Conservation (phyloP, 2,329 filamentous ascomycete species). For the Botryotinia calthae region DNA sequence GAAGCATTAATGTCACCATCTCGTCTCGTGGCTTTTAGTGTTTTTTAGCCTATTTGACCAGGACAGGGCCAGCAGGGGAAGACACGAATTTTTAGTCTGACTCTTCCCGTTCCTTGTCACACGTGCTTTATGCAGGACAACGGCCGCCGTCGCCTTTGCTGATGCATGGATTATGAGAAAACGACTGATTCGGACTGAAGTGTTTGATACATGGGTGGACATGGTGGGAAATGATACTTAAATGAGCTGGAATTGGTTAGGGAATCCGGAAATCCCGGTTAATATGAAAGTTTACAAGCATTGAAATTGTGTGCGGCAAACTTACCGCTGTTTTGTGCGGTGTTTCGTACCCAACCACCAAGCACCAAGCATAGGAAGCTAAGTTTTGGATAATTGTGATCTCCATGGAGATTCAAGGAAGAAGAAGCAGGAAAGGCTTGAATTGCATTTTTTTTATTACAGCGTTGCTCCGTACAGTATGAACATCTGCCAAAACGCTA, state of each 20-base stretch:
- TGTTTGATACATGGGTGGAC: not conserved
- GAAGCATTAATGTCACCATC: constrained; percentile 3
- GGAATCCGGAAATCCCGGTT: not conserved
- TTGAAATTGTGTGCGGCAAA: not conserved
- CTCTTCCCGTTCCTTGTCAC: constrained; percentile 14
- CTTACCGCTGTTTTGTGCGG: not conserved
- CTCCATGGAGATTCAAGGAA: not conserved
- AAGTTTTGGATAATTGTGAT: not conserved
- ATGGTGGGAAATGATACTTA: not conserved
- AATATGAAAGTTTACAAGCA: not conserved
- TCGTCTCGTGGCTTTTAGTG: constrained; percentile 16
- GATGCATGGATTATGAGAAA: not conserved
- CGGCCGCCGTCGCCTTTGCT: constrained; percentile 2
- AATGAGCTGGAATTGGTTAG: not conserved
- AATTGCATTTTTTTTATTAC: not conserved
- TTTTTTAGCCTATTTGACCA: not conserved
- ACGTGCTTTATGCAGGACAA: constrained; percentile 20
- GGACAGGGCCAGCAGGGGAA: not conserved
- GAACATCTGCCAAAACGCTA: not conserved
- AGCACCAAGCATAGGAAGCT: not conserved
- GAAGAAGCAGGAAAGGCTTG: not conserved
- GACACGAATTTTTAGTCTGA: not conserved
- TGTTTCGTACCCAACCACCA: not conserved
- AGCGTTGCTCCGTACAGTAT: not conserved
- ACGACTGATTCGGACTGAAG: not conserved